Base-by-base conservation (phyloP, 768 basidiomycete genomes). In the Imleria badia region DNA sequence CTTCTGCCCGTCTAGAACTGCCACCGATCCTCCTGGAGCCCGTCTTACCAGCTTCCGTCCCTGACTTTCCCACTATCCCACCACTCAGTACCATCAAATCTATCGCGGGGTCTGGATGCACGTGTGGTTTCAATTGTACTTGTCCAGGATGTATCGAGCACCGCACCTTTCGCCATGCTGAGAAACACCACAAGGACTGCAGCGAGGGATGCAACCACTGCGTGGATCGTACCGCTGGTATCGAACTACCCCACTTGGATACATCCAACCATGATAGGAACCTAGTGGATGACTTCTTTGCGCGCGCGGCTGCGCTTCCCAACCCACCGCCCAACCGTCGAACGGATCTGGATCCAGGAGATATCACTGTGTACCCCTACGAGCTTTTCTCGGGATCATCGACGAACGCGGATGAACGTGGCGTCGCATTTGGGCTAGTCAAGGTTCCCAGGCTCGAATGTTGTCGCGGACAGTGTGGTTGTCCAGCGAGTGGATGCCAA, bases 131-230 rank as follows among this genome's bases (percentile, higher is more conserved):
- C 40, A 72, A 73, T 38, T 91, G 89, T 63, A 78, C 78, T 14
- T 91, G 89, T 68, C 87, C 87, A 0, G 87, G 87, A 33, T 91
- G 89, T 64, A 66, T 80, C 11, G 78, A 86, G 60, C 89, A 91
- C 63, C 84, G 86, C n/a, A 81, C 83, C 1, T 52, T 69, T 17
- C 75, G 76, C 17, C 66, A 82, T 54, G 78, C 72, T 19, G 75
- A 75, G 41, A 57, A 55, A 35, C 66, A 72, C 20, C 62, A 66
- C 54, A 66, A 60, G 34, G 74, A 75, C 60, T 79, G 77, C 42
- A 61, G 74, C 17, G 76, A 81, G 43, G 80, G 78, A 49, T 90
- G 88, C 63, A 74, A 77, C 6, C 77, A 80, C 22, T 91, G 88
- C 61, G 71, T 89, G 29, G 88, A 90, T 66, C 71, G 76, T 55